Evolutionary conservation across 345 rosid genomes (phyloP).

Genomic region (Toxicodendron radicans): DNA sequence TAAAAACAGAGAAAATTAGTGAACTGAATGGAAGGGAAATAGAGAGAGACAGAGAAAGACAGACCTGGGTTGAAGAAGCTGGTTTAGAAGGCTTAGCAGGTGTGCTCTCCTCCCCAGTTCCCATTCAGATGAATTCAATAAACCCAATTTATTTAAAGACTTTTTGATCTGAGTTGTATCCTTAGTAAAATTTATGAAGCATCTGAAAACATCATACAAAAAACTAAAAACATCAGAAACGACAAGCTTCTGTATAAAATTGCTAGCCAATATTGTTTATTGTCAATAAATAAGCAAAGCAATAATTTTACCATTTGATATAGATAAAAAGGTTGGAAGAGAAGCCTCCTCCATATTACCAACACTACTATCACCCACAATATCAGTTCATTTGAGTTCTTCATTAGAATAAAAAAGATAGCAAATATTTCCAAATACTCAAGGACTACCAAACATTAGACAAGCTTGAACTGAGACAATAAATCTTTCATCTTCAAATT

Average conservation of each 20-base stretch:
- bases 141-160: constrained; percentile 16
- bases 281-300: constrained; percentile 3
- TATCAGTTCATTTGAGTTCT: not conserved
- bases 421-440: not conserved
- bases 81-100: constrained; percentile 73
- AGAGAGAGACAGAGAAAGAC: not conserved
- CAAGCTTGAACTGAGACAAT: not conserved
- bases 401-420: constrained; percentile 7
- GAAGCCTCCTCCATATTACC: not conserved
- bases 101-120: constrained; percentile 73
- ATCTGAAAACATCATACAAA: constrained; percentile 26
- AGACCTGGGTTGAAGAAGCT: constrained; percentile 71
- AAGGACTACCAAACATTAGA: not conserved
- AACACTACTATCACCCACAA: not conserved
- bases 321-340: not conserved
- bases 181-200: constrained; percentile 18
- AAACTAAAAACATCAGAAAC: constrained; percentile 17
- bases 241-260: constrained; percentile 8
- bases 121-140: constrained; percentile 43
- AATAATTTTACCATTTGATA: not conserved
- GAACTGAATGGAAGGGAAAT: not conserved
- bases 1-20: constrained; percentile 18
- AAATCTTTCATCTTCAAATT: not conserved
- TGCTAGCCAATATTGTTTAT: not conserved
- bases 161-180: constrained; percentile 15